A percentile compares a stretch with the other conserved stretches of the same genome.
These are phyloP conservation scores for Pythium folliculosum DNA, from an alignment of 352 stramenopile genomes.

Conservation along the genomic window DNA sequence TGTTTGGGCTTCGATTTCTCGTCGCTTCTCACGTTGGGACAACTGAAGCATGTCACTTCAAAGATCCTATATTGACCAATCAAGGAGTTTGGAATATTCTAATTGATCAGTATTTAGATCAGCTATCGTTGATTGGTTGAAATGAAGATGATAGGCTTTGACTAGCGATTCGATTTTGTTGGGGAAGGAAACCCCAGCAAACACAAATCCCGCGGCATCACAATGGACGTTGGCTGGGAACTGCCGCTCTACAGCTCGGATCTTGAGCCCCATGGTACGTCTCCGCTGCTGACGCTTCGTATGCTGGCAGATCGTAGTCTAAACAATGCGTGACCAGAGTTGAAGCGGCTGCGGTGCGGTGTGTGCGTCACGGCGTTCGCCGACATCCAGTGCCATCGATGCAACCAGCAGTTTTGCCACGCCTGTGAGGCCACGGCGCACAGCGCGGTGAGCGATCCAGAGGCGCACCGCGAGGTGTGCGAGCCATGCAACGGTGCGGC, in stretches of 20 bases:
- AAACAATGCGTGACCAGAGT: constrained; percentile 31
- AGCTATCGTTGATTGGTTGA: constrained; percentile 2
- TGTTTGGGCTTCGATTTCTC: background rate
- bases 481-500: constrained; percentile 44
- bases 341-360: constrained; percentile 47
- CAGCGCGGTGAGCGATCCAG: constrained; percentile 27
- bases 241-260: constrained; percentile 20
- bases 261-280: constrained; percentile 25
- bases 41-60: constrained; percentile 27
- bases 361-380: constrained; percentile 42
- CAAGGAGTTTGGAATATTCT: background rate
- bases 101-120: constrained; percentile 6
- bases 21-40: constrained; percentile 13
- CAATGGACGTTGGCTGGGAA: constrained; percentile 15
- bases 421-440: constrained; percentile 50
- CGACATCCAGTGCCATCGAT: constrained; percentile 46
- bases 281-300: background rate
- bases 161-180: constrained; percentile 6
- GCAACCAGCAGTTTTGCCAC: constrained; percentile 45
- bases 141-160: constrained; percentile 9
- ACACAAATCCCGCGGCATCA: constrained; percentile 3
- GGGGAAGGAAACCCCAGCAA: background rate
- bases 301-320: background rate
- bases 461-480: constrained; percentile 46
- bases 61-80: constrained; percentile 13